Percentiles rank a stretch among this genome's conserved stretches.
Evolutionary conservation across 352 stramenopile genomes (phyloP).

Genomic region (Phytopythium litorale): DNA sequence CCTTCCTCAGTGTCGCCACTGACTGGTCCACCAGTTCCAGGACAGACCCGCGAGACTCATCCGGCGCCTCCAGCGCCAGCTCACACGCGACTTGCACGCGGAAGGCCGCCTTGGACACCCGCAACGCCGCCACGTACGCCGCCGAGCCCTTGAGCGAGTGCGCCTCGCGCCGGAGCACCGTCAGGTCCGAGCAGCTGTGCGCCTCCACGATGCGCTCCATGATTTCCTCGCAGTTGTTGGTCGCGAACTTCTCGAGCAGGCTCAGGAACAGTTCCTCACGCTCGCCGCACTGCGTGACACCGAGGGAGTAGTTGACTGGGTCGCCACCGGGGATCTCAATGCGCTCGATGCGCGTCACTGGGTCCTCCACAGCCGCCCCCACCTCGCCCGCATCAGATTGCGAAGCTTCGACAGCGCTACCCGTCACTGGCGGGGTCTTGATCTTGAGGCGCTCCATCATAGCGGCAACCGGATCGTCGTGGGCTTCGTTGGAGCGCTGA

Average conservation of each 20-base stretch:
- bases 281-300: conserved; percentile 75
- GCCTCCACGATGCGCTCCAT: conserved; percentile 54
- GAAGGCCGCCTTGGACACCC: conserved; percentile 78
- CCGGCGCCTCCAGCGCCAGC: conserved; percentile 40
- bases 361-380: neutral
- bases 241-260: conserved; percentile 73
- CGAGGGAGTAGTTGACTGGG: conserved; percentile 72
- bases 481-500: conserved; percentile 6
- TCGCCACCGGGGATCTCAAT: conserved; percentile 75
- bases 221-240: conserved; percentile 45
- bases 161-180: conserved; percentile 52
- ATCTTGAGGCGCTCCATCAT: conserved; percentile 39
- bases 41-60: conserved; percentile 13
- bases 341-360: conserved; percentile 9
- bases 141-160: conserved; percentile 83
- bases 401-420: conserved; percentile 1
- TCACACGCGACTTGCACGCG: conserved; percentile 76
- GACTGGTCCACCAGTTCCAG: conserved; percentile 38
- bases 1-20: conserved; percentile 45
- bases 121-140: conserved; percentile 70
- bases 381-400: neutral
- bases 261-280: conserved; percentile 76
- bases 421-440: conserved; percentile 21
- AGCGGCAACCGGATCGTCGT: conserved; percentile 24
- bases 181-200: conserved; percentile 41